A percentile compares a stretch with the other conserved stretches of the same genome.
Evolutionary conservation across 2,329 filamentous ascomycete species (phyloP).

Genomic region (Colletotrichum lupini): DNA sequence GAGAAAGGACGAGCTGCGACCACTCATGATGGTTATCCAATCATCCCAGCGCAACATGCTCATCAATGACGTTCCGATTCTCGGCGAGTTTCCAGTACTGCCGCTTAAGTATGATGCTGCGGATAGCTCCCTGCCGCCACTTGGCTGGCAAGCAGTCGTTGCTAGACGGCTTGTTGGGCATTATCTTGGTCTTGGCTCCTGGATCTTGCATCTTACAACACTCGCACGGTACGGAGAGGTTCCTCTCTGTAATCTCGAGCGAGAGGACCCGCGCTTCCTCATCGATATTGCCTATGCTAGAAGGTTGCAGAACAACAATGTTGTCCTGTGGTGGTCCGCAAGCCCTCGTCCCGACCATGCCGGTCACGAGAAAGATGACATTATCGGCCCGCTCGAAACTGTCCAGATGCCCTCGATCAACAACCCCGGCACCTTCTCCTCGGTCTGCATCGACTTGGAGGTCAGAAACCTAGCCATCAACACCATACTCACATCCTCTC

Average conservation of each 20-base stretch:
- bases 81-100: conserved; percentile 87
- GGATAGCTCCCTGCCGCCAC: conserved; percentile 87
- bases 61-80: conserved; percentile 83
- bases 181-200: conserved; percentile 92
- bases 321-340: conserved; percentile 97
- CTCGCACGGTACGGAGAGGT: conserved; percentile 93
- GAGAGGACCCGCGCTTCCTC: conserved; percentile 91
- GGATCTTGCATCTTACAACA: conserved; percentile 88
- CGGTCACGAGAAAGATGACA: conserved; percentile 93
- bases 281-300: conserved; percentile 97
- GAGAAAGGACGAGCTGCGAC: conserved; percentile 83
- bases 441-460: conserved; percentile 95
- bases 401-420: conserved; percentile 95
- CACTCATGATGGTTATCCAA: conserved; percentile 88
- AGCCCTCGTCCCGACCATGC: conserved; percentile 92
- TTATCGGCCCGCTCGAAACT: conserved; percentile 83
- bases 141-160: conserved; percentile 93
- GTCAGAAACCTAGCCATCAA: conserved; percentile 97
- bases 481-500: conserved; percentile 93
- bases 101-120: conserved; percentile 83
- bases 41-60: conserved; percentile 86
- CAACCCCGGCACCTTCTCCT: conserved; percentile 91
- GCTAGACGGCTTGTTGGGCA: conserved; percentile 87
- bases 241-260: conserved; percentile 93
- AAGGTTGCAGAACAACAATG: conserved; percentile 87